These are phyloP conservation scores for Starmerella bombi DNA, from an alignment of 805 yeast genomes.

Conservation along the genomic window DNA sequence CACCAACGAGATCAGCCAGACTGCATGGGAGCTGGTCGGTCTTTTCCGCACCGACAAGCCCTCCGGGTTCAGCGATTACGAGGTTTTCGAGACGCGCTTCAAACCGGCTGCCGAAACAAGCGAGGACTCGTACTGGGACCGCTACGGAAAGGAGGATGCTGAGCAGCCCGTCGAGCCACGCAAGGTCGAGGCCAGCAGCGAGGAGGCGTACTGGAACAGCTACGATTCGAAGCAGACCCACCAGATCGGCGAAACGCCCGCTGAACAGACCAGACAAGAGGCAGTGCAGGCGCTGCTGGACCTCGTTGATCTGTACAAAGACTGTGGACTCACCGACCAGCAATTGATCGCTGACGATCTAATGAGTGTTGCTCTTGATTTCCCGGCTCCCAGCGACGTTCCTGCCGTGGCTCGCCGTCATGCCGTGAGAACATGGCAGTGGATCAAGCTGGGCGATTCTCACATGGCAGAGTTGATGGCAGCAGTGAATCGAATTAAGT, in stretches of 20 bases:
- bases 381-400: background rate
- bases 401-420: constrained; percentile 7
- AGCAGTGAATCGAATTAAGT: background rate
- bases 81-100: constrained; percentile 1
- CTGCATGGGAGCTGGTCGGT: constrained; percentile 19
- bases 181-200: background rate
- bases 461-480: background rate
- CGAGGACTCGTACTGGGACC: background rate
- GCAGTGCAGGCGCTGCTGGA: constrained; percentile 4
- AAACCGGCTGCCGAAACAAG: background rate
- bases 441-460: background rate
- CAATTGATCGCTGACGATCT: background rate
- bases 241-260: background rate
- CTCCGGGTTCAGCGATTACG: constrained; percentile 1
- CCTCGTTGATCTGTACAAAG: constrained; percentile 8
- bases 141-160: background rate
- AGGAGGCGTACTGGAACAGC: constrained; percentile 5
- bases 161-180: too few species aligned
- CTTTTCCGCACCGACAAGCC: constrained; percentile 3
- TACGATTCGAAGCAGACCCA: background rate
- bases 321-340: constrained; percentile 2
- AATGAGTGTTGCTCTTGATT: background rate
- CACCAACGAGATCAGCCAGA: constrained; percentile 12
- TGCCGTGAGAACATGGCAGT: constrained; percentile 4
- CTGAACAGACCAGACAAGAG: background rate